Base-by-base conservation (phyloP, 495 filamentous ascomycete genomes). In the Diplogelasinospora grovesii region DNA sequence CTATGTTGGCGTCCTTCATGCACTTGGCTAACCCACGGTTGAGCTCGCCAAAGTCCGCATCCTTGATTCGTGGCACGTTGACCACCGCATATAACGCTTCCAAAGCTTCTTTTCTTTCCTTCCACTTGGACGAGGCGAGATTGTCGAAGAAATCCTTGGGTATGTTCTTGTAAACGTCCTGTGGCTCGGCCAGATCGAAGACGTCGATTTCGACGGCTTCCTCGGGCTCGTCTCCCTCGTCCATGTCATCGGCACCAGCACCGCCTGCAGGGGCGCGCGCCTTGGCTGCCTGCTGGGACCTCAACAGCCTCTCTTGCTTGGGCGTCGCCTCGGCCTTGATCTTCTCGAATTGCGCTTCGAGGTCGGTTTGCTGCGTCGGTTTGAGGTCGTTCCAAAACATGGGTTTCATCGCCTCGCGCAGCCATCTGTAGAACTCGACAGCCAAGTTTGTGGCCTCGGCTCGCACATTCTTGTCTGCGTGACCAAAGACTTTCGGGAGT, bases 1-100 rank as follows among this genome's bases (percentile, higher is more conserved):
- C 85, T 53, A 99, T 82, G 54, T 99, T 99, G 34, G 93, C 92
- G 56, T 99, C 93, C 60, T 97, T 97, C 90, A 97, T 97, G 51
- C 77, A 86, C 59, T 96, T 97, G 20, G 92, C 92, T 30, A 97
- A 66, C 4, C 73, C 76, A 30, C 81, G 75, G 29, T 85, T 77
- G 53, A 95, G 79, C 46, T 97, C 89, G 60, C 82, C 76, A 48
- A 84, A 99, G 27, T 82, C 82, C 3, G 77, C 89, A 43, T 97
- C 92, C 61, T 94, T 89, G 57, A 99, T 95, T 39, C 82, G 77
- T 16, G 92, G 89, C 13, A 92, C 81, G 55, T 97, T 95, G 39
- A 93, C 63, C 7, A 77, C 70, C 9, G 70, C 70, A 53, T 82
- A 81, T 3, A 96, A 65, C 5, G 79, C 89, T 43, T 99, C 93